These are phyloP conservation scores for Phytophthora syringae DNA, from an alignment of 352 stramenopile genomes.

Conservation along the genomic window DNA sequence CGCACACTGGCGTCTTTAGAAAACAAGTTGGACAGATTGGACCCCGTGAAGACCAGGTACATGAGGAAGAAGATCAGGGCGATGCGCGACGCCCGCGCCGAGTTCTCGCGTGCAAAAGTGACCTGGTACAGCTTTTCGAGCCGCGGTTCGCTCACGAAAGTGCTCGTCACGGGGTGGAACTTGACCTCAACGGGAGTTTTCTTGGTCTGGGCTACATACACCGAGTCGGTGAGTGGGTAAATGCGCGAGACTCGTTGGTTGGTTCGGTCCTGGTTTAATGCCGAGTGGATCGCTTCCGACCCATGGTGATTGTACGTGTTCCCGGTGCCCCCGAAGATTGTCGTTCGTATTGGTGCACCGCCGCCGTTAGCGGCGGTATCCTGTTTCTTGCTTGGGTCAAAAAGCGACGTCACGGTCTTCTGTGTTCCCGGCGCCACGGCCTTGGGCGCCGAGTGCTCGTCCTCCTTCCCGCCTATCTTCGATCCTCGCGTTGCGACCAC, in stretches of 20 bases:
- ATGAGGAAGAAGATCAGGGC: constrained; percentile 70
- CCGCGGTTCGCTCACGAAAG: constrained; percentile 73
- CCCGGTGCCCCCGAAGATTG: constrained; percentile 17
- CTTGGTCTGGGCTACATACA: constrained; percentile 71
- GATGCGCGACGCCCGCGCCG: constrained; percentile 66
- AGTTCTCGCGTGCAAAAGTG: constrained; percentile 84
- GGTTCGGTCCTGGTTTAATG: constrained; percentile 63
- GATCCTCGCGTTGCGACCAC: constrained; percentile 18
- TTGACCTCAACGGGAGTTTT: constrained; percentile 82
- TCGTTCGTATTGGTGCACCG: constrained; percentile 7
- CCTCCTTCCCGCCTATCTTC: constrained; percentile 45
- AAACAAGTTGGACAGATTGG: constrained; percentile 74
- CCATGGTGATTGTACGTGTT: constrained; percentile 26
- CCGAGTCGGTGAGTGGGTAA: constrained; percentile 75
- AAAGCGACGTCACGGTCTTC: constrained; percentile 37
- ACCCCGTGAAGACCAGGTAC: constrained; percentile 78
- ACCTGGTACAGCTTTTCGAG: constrained; percentile 85
- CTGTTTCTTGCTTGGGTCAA: constrained; percentile 26
- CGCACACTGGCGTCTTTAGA: constrained; percentile 62
- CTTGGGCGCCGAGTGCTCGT: constrained; percentile 44
- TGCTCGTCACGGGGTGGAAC: constrained; percentile 76
- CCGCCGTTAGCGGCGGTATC: constrained; percentile 11
- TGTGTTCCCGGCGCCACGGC: constrained; percentile 32
- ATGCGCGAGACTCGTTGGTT: constrained; percentile 79
- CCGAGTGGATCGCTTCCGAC: constrained; percentile 32